These are phyloP conservation scores for Aspergillus conjunctus DNA, from an alignment of 495 filamentous ascomycete species.

Conservation along the genomic window DNA sequence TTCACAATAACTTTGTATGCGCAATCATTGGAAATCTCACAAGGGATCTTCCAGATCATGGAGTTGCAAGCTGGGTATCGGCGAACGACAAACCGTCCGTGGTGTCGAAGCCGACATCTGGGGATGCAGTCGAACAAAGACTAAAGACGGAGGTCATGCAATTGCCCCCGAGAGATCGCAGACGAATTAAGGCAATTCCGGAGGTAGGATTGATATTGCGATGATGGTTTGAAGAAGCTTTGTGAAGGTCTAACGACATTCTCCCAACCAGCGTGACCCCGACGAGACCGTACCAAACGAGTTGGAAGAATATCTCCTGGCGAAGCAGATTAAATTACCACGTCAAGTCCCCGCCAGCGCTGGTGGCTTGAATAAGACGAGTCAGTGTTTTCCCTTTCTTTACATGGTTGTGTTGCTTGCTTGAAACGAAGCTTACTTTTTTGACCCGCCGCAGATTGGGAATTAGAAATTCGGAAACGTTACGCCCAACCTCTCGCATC, in stretches of 20 bases:
- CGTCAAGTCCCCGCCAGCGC: conserved; percentile 80
- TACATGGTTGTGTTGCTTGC: background rate
- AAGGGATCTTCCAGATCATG: conserved; percentile 86
- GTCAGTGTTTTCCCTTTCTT: conserved; percentile 52
- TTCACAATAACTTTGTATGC: conserved; percentile 88
- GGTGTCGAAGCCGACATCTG: conserved; percentile 75
- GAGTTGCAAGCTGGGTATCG: conserved; percentile 92
- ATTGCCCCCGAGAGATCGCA: conserved; percentile 79
- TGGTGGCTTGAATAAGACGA: conserved; percentile 82
- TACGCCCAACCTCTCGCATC: conserved; percentile 83
- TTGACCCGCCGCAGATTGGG: conserved; percentile 62
- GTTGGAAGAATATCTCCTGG: conserved; percentile 67
- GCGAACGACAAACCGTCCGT: conserved; percentile 91
- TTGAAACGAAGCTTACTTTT: conserved; percentile 27
- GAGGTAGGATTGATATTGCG: conserved; percentile 44
- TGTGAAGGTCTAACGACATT: conserved; percentile 21
- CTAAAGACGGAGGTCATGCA: conserved; percentile 95
- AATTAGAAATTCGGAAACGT: conserved; percentile 90
- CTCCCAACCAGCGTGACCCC: conserved; percentile 59
- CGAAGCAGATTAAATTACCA: conserved; percentile 66
- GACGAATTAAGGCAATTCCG: conserved; percentile 79
- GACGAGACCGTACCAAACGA: conserved; percentile 63
- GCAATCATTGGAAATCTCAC: conserved; percentile 85
- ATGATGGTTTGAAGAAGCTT: background rate
- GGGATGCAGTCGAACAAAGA: conserved; percentile 87